phyloP scores from a whole-genome alignment of 176 grass and related monocot genomes.

The Zizania latifolia region DNA sequence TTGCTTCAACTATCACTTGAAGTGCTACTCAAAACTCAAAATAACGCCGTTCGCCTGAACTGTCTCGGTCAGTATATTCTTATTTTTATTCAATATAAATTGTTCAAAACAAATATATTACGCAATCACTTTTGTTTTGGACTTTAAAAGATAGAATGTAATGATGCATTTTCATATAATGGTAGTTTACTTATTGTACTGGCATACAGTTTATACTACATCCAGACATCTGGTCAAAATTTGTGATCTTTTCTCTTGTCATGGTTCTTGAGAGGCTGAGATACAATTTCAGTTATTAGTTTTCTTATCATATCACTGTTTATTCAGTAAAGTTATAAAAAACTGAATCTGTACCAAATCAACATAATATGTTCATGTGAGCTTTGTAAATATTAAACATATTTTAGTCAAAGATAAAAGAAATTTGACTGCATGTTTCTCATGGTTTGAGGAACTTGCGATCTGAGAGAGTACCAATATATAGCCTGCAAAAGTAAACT shows the following conservation, averaged over 20 bases:
- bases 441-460: slow-evolving; percentile 8
- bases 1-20: slow-evolving; percentile 63
- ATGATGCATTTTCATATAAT: slow-evolving; percentile 5
- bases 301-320: neutral
- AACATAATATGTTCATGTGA: neutral
- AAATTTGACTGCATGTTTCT: neutral
- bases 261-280: neutral
- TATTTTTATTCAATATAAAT: neutral
- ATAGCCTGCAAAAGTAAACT: neutral
- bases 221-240: neutral
- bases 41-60: slow-evolving; percentile 77
- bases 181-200: neutral
- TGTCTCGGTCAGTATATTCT: slow-evolving; percentile 69
- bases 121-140: neutral
- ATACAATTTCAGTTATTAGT: slow-evolving; percentile 14
- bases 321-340: neutral
- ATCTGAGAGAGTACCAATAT: neutral
- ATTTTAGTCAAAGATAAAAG: slow-evolving; percentile 7
- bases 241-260: neutral
- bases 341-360: neutral
- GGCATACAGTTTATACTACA: neutral
- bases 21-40: slow-evolving; percentile 87
- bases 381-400: slow-evolving; percentile 2
- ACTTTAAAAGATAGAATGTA: neutral
- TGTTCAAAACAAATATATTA: neutral